A percentile compares a stretch with the other conserved stretches of the same genome.
These are phyloP conservation scores for Fusarium dimerum DNA, from an alignment of 2,329 filamentous ascomycete species.

Conservation along the genomic window DNA sequence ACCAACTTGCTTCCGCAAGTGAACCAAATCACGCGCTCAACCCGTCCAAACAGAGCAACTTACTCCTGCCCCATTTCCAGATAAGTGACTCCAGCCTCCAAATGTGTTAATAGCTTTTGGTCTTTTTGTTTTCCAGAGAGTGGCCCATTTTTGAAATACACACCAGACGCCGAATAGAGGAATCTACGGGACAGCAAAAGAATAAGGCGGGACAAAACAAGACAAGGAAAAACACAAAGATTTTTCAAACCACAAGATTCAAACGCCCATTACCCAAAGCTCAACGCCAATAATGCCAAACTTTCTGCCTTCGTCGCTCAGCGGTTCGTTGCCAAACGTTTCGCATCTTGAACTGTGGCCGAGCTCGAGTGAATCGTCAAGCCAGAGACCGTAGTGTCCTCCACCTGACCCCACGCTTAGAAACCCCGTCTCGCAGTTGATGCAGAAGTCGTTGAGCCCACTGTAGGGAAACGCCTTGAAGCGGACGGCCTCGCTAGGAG, in stretches of 20 bases:
- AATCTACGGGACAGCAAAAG: slow-evolving; percentile 1
- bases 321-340: slow-evolving; percentile 91
- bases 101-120: no score
- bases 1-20: no score
- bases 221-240: not conserved
- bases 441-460: slow-evolving; percentile 94
- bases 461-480: slow-evolving; percentile 98
- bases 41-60: no score
- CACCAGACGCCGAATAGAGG: no score
- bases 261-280: slow-evolving; percentile 81
- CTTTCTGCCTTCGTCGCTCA: slow-evolving; percentile 90
- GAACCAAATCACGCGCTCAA: no score
- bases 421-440: slow-evolving; percentile 85
- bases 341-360: slow-evolving; percentile 82
- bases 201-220: slow-evolving; percentile 3
- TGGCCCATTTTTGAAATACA: no score
- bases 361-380: slow-evolving; percentile 80
- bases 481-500: slow-evolving; percentile 73
- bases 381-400: slow-evolving; percentile 90
- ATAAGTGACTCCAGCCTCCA: no score
- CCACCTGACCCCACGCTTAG: slow-evolving; percentile 86
- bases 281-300: slow-evolving; percentile 91
- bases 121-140: no score
- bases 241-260: slow-evolving; percentile 1
- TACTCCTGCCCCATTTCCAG: no score